Evolutionary conservation across 257 asterid species (phyloP).

Genomic region (Penstemon eatonii): DNA sequence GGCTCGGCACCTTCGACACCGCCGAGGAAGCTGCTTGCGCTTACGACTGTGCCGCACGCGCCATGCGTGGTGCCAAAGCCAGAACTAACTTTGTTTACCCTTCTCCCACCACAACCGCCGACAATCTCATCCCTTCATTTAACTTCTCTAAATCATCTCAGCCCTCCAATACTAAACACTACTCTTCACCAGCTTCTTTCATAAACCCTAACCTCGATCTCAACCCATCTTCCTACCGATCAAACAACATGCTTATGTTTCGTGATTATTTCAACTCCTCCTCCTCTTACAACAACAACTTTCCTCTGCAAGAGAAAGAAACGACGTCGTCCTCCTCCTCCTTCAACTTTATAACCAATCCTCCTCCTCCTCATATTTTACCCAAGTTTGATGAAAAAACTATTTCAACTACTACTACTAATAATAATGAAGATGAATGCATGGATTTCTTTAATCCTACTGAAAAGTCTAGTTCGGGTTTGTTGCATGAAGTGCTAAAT

Average conservation of each 20-base stretch:
- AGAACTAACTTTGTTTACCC: constrained; percentile 86
- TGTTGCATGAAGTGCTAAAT: constrained; percentile 39
- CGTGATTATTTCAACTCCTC: constrained; percentile 43
- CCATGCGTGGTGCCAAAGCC: constrained; percentile 90
- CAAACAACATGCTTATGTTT: constrained; percentile 41
- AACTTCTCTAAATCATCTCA: constrained; percentile 38
- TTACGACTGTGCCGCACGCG: constrained; percentile 88
- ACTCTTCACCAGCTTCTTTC: constrained; percentile 16
- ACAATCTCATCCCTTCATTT: constrained; percentile 39
- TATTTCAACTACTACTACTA: neutral
- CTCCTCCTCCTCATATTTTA: neutral
- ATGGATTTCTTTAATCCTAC: constrained; percentile 52
- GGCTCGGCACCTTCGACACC: constrained; percentile 93
- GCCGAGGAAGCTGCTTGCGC: constrained; percentile 98
- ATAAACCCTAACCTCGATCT: constrained; percentile 40
- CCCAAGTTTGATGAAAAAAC: neutral
- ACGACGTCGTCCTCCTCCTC: constrained; percentile 16
- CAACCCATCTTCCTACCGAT: constrained; percentile 17
- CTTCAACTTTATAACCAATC: constrained; percentile 20
- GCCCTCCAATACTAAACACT: constrained; percentile 33
- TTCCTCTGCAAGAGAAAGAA: constrained; percentile 32
- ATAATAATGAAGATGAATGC: constrained; percentile 28
- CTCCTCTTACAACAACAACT: constrained; percentile 1
- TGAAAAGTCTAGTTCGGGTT: constrained; percentile 44
- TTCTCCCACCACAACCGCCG: constrained; percentile 30